Conservation (phyloP, 148 eudicot genomes). For the Dianthus caryophyllus region DNA sequence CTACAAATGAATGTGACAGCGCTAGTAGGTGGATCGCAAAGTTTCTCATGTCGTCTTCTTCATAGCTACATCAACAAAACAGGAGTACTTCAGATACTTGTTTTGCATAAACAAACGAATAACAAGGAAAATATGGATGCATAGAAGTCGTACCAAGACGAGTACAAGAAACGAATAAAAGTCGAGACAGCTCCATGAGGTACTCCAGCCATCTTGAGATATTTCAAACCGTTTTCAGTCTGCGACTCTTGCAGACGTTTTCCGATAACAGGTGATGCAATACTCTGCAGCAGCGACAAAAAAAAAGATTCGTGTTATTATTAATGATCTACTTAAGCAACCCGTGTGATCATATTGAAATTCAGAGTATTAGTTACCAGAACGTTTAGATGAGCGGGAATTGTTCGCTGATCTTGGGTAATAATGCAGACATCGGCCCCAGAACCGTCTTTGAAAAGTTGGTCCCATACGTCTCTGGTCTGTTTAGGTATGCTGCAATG, state of each 20-base stretch:
- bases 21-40: slow-evolving; percentile 64
- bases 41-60: slow-evolving; percentile 63
- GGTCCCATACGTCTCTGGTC: slow-evolving; percentile 58
- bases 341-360: not conserved
- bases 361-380: slow-evolving; percentile 44
- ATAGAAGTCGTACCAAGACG: slow-evolving; percentile 51
- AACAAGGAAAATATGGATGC: not conserved
- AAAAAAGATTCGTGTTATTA: too few species aligned
- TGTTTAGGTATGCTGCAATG: slow-evolving; percentile 38
- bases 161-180: slow-evolving; percentile 68
- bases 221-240: slow-evolving; percentile 38
- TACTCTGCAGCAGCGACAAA: slow-evolving; percentile 35
- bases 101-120: not conserved
- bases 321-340: not conserved
- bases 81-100: too few species aligned
- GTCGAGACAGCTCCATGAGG: slow-evolving; percentile 53
- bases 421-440: slow-evolving; percentile 63
- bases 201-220: slow-evolving; percentile 48
- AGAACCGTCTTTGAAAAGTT: slow-evolving; percentile 50
- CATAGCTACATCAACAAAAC: slow-evolving; percentile 40
- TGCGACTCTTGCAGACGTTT: slow-evolving; percentile 42
- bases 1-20: slow-evolving; percentile 57
- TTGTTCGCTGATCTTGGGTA: slow-evolving; percentile 31
- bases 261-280: slow-evolving; percentile 54
- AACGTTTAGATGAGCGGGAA: slow-evolving; percentile 60